Evolutionary conservation across 352 stramenopile genomes (phyloP).

Genomic region (Phytophthora uliginosa): DNA sequence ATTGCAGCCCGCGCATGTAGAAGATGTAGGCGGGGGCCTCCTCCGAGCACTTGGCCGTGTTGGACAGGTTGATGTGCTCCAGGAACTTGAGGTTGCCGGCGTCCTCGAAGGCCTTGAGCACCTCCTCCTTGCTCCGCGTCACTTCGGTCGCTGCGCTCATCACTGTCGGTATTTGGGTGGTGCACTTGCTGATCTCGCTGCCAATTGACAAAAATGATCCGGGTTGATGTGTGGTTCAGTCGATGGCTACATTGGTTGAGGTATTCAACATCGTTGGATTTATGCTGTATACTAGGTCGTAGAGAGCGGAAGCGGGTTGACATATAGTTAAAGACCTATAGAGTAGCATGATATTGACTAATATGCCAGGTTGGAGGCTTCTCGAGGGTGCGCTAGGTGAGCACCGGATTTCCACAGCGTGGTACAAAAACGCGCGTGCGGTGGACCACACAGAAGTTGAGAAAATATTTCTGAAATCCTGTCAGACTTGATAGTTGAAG

Average conservation of each 20-base stretch:
- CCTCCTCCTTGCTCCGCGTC: conserved; percentile 58
- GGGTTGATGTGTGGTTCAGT: conserved; percentile 18
- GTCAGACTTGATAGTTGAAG: conserved; percentile 30
- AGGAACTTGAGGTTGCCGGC: conserved; percentile 76
- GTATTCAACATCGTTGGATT: background rate
- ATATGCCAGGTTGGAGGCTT: background rate
- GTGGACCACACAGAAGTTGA: conserved; percentile 3
- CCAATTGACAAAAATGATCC: conserved; percentile 34
- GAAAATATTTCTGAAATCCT: conserved; percentile 11
- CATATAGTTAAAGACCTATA: background rate
- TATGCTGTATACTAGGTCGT: background rate
- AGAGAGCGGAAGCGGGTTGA: background rate
- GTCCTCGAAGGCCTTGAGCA: conserved; percentile 60
- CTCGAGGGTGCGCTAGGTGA: background rate
- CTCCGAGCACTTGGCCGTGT: conserved; percentile 64
- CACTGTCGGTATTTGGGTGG: background rate
- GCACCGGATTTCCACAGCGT: conserved; percentile 16
- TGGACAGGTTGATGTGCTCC: conserved; percentile 80
- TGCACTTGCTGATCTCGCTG: background rate
- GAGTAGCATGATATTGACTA: background rate
- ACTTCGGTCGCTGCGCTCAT: conserved; percentile 43
- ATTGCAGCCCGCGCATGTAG: conserved; percentile 74
- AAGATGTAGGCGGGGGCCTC: conserved; percentile 58
- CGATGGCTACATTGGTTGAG: conserved; percentile 30
- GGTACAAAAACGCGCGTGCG: conserved; percentile 17